These are phyloP conservation scores for Thuidium tamariscinum DNA, from an alignment of 225 moss, liverwort and hornwort genomes.

Conservation along the genomic window DNA sequence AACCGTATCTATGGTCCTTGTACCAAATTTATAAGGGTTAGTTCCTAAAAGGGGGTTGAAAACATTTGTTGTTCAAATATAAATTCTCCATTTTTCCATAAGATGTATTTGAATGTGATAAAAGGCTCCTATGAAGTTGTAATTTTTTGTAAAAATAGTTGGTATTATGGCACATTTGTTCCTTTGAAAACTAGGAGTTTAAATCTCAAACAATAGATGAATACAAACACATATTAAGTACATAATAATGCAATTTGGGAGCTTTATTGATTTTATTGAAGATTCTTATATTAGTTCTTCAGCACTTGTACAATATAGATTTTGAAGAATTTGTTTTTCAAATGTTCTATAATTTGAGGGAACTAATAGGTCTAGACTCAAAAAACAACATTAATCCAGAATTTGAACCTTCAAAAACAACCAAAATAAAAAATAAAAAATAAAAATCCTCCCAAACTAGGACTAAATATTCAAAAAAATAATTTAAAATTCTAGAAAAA, in stretches of 20 bases:
- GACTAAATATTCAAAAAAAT: no score
- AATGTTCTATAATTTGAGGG: neutral
- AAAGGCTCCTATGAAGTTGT: neutral
- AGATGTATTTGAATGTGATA: neutral
- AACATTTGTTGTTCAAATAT: accelerated
- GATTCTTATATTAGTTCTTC: neutral
- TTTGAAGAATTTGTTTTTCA: neutral
- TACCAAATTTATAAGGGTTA: neutral
- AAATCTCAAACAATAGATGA: neutral
- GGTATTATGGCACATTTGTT: accelerated
- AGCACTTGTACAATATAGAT: no score
- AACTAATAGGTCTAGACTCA: accelerated
- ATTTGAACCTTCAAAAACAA: neutral
- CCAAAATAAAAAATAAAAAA: neutral
- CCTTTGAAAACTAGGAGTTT: accelerated
- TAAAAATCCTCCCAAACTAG: no score
- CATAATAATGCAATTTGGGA: no score
- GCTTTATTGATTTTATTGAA: neutral
- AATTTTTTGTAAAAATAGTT: neutral
- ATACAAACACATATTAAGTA: neutral
- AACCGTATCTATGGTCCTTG: accelerated
- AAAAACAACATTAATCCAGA: neutral
- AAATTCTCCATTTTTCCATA: neutral
- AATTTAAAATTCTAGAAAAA: no score
- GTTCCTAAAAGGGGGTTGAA: accelerated